Conservation (phyloP, 768 basidiomycete genomes). For the Pleurotus cornucopiae region DNA sequence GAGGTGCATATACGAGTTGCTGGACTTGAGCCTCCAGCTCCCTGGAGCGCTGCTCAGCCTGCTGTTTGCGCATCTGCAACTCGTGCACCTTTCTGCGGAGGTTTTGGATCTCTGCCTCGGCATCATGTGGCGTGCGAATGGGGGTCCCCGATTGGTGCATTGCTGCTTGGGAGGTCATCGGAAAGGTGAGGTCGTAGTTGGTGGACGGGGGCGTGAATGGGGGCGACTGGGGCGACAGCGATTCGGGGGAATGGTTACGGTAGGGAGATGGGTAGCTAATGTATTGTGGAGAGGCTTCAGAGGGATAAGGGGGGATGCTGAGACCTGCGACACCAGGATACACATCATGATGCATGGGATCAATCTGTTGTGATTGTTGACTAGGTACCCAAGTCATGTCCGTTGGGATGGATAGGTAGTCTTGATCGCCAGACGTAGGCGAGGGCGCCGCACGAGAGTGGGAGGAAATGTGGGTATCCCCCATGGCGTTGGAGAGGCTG, state of each 20-base stretch:
- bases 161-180: constrained; percentile 11
- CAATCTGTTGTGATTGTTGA: constrained; percentile 11
- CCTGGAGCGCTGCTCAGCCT: constrained; percentile 40
- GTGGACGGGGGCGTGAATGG: constrained; percentile 22
- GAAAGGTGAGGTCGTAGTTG: constrained; percentile 12
- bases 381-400: constrained; percentile 7
- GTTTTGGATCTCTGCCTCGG: constrained; percentile 48
- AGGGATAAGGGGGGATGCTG: constrained; percentile 6
- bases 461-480: constrained; percentile 36
- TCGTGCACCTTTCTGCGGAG: constrained; percentile 59
- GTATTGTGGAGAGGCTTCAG: constrained; percentile 12
- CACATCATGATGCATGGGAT: constrained; percentile 6
- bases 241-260: constrained; percentile 37
- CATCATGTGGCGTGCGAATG: constrained; percentile 19
- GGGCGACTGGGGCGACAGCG: constrained; percentile 31
- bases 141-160: constrained; percentile 18
- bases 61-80: constrained; percentile 57
- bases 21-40: constrained; percentile 43
- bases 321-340: constrained; percentile 6
- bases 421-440: constrained; percentile 16
- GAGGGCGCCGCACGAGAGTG: constrained; percentile 20
- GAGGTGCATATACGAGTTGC: background rate
- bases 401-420: constrained; percentile 13
- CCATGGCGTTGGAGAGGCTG: constrained; percentile 62
- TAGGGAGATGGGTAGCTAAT: constrained; percentile 21